Base-by-base conservation (phyloP, 768 basidiomycete species). In the Hemileccinum impolitum region DNA sequence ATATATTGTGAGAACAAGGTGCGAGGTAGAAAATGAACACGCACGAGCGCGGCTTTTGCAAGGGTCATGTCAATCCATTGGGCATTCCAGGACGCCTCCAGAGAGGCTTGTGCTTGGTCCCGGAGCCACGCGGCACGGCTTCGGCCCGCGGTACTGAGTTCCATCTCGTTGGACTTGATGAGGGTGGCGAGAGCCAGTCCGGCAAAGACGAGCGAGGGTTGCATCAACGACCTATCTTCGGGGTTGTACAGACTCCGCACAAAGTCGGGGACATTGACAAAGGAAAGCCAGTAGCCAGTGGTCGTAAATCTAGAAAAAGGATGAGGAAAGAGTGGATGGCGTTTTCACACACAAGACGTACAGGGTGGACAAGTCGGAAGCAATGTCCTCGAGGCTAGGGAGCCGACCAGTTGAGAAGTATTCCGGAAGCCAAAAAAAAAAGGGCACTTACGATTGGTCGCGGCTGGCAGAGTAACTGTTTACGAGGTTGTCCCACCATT, bases 21-120 rank as follows among this genome's bases (percentile, higher is more conserved):
- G 17, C 12, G 12, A 25, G 8, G 31, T 7, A 19, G 28, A 45
- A 37, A 45, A 42, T 6, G 35, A 18, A 37, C 6, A 67, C 77
- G 53, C 43, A 87, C 86, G 53, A 85, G 67, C 6, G 87, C 87
- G 9, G 87, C 87, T 58, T 88, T 84, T 1, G 85, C 89, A 8
- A 89, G 73, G 14, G 75, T 75, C 18, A 78, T 70, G 54, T 89
- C 85, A 30, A 85, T 65, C 75, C 77, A 77, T 14, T 74, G 73
- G 2, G 71, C 61, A 30, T 64, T 70, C 64, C 77, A 75, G 1
- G 85, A 78, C 1, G 68, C 66, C 36, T 81, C 74, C 26, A 87
- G 69, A 19, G 76, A 75, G 1, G 61, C 57, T 53, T 82, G 79
- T 0, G 88, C 87, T 10, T 74, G 71, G 39, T 78, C 74, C 1